These are phyloP conservation scores for Alternaria gansuensis DNA, from an alignment of 2,329 filamentous ascomycete genomes.

Conservation along the genomic window DNA sequence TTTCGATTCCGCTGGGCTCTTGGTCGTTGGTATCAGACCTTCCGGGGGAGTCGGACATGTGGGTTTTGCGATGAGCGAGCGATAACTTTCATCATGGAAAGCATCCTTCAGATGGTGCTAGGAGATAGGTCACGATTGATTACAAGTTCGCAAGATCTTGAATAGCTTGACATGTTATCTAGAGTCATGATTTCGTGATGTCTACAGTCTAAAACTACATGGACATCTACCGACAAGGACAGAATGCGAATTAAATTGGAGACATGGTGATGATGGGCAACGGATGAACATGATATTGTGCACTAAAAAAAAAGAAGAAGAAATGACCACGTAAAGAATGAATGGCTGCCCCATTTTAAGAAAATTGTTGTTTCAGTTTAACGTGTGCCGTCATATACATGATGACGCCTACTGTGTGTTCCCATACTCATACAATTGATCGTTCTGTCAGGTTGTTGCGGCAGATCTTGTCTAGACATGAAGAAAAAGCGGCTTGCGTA, in stretches of 20 bases:
- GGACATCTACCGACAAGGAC: not conserved
- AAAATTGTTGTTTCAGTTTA: conserved; percentile 28
- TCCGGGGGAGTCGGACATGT: not conserved
- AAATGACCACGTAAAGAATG: conserved; percentile 46
- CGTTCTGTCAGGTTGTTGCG: conserved; percentile 7
- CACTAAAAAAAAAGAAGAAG: conserved; percentile 38
- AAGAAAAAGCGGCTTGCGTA: conserved; percentile 8
- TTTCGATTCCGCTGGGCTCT: not conserved
- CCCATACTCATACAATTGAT: conserved; percentile 29
- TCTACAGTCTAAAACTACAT: not conserved
- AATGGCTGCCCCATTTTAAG: conserved; percentile 48
- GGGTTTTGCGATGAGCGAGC: not conserved
- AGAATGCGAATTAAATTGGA: not conserved
- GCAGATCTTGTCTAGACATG: conserved; percentile 9
- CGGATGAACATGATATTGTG: conserved; percentile 49
- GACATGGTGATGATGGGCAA: conserved; percentile 46
- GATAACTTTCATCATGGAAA: not conserved
- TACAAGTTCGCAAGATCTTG: not conserved
- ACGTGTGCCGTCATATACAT: conserved; percentile 14
- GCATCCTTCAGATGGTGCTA: accelerated
- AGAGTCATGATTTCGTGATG: not conserved
- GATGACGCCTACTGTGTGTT: conserved; percentile 6
- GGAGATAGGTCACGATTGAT: not conserved
- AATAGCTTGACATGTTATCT: not conserved
- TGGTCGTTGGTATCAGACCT: not conserved